Conservation (phyloP, 345 rosid species). For the Reutealis trisperma region DNA sequence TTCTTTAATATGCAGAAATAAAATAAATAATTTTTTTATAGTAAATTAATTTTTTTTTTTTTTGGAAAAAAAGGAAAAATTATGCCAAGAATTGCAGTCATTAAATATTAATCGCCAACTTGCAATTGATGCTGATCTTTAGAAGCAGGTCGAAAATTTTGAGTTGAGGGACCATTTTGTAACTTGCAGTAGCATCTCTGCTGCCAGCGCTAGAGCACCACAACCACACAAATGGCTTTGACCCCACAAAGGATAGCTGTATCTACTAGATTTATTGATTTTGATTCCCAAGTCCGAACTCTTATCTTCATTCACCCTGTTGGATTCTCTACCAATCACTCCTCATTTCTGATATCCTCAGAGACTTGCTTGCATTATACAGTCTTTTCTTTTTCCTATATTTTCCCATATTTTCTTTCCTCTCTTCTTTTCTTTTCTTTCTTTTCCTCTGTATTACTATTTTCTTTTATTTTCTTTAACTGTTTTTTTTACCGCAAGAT, state of each 20-base stretch:
- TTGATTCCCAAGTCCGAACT: conserved; percentile 21
- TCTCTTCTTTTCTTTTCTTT: neutral
- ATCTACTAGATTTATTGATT: conserved; percentile 7
- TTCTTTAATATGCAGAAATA: no score
- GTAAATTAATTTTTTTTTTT: no score
- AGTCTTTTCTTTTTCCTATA: no score
- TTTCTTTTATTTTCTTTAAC: neutral
- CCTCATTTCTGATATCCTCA: neutral
- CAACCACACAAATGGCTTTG: conserved; percentile 16
- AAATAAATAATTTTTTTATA: no score
- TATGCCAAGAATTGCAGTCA: no score
- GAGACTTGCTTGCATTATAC: neutral
- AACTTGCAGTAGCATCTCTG: no score
- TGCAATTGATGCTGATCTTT: no score
- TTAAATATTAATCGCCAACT: no score
- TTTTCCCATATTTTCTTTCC: neutral
- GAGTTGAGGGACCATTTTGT: no score
- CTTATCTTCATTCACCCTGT: conserved; percentile 32
- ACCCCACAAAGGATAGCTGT: conserved; percentile 30
- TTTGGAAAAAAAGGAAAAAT: no score
- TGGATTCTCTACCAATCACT: conserved; percentile 33
- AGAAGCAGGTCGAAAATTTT: no score
- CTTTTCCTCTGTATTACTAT: neutral
- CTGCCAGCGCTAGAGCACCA: neutral
- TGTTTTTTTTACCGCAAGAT: neutral